Base-by-base conservation (phyloP, 306 rosid species). In the Cucurbita pepo region DNA sequence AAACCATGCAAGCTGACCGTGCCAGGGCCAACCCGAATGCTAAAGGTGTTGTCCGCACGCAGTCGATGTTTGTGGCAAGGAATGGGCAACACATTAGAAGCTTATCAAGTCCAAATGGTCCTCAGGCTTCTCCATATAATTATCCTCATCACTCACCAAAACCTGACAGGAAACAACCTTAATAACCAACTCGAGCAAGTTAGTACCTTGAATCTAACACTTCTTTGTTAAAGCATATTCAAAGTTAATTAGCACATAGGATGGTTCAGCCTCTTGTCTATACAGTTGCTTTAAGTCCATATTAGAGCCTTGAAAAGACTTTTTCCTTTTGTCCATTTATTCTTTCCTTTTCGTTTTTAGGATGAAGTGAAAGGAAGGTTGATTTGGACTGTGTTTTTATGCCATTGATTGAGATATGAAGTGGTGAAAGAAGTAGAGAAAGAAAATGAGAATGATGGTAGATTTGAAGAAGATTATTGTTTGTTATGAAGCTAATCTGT, bases 1-100 rank as follows among this genome's bases (percentile, higher is more conserved):
- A 86, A 74, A 77, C 81, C 37, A 70, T 85, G 9, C 90, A 87
- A 72, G 90, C 86, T 3, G 96, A 88, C 44, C 91, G 97, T 4
- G 76, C 87, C n/a, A 79, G 85, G 84, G 83, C 89, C 78, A 83
- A 69, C 83, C 85, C 86, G 1, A 85, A 79, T 81, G 79, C 81
- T 37, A 86, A 83, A 85, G 89, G 79, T 8, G 87, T 87, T 52
- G 70, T 81, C 22, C 82, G 84, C 79, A 77, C 90, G 14, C 97
- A 85, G 78, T 66, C 85, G 36, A 82, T 78, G 57, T 86, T 88
- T 75, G 75, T 77, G 56, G 77, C 84, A 3, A 88, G 87, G 60
- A 88, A 90, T 53, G 90, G 94, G 76, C 96, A 89, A 51, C 85
- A 95, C n/a, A 73, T 63, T 47, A 88, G 96, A 78, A 88, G 82